These are phyloP conservation scores for Dictyostelium capitatum DNA, from an alignment of 78 protist species.

Conservation along the genomic window DNA sequence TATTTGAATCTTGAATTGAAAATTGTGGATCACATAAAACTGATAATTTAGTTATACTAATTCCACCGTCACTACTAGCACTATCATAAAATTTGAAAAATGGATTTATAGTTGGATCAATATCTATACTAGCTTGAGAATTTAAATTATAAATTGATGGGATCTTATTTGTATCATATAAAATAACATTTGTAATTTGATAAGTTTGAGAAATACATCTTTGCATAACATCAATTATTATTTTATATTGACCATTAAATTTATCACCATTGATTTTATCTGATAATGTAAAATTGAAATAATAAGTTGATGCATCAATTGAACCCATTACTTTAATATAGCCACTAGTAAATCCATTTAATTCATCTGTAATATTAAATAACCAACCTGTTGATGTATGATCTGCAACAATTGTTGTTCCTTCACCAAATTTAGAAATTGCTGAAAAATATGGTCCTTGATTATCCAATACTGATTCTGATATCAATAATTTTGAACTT, in stretches of 20 bases:
- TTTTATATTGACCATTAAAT: not conserved
- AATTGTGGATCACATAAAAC: not conserved
- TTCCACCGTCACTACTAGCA: no score
- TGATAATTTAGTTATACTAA: not conserved
- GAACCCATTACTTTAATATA: constrained; percentile 15
- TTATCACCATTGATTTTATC: not conserved
- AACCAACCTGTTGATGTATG: not conserved
- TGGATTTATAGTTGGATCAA: no score
- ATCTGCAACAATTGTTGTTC: not conserved
- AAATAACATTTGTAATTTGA: not conserved
- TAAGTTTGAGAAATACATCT: not conserved
- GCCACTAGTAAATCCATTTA: constrained; percentile 9
- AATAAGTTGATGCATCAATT: not conserved
- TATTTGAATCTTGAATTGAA: not conserved
- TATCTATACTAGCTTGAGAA: no score
- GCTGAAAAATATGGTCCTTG: not conserved
- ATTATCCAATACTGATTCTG: not conserved
- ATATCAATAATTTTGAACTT: not conserved
- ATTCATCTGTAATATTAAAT: constrained; percentile 1
- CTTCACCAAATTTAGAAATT: not conserved
- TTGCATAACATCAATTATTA: not conserved
- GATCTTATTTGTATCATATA: constrained; percentile 9
- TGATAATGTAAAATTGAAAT: constrained; percentile 4
- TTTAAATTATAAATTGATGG: no score
- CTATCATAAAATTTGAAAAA: not conserved